Evolutionary conservation across 768 basidiomycete species (phyloP).

Genomic region (Crassisporium funariophilum): DNA sequence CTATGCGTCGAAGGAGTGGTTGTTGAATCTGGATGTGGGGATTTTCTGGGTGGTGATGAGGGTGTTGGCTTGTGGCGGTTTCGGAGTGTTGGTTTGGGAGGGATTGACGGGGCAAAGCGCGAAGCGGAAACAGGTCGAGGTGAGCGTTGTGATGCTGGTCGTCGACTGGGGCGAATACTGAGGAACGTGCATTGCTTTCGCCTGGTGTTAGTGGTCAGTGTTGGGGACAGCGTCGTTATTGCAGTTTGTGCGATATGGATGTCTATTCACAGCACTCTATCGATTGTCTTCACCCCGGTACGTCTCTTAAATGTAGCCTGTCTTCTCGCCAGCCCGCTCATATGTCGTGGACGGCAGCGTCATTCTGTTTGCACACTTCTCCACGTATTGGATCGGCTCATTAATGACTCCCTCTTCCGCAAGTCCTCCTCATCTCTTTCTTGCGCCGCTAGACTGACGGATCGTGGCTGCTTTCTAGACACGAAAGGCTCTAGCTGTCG

Average conservation of each 20-base stretch:
- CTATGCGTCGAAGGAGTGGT: slow-evolving; percentile 65
- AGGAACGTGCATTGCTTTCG: slow-evolving; percentile 45
- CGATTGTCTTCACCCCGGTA: slow-evolving; percentile 70
- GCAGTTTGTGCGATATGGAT: slow-evolving; percentile 68
- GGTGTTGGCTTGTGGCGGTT: slow-evolving; percentile 70
- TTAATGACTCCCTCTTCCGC: slow-evolving; percentile 52
- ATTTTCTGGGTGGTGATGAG: slow-evolving; percentile 79
- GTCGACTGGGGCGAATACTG: no score
- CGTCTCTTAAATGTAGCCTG: slow-evolving; percentile 17
- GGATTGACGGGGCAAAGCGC: slow-evolving; percentile 52
- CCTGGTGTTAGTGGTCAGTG: slow-evolving; percentile 63
- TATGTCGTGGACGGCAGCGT: slow-evolving; percentile 51
- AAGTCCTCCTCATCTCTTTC: slow-evolving; percentile 23
- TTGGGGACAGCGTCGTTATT: slow-evolving; percentile 67
- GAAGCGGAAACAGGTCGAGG: slow-evolving; percentile 39
- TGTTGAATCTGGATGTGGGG: slow-evolving; percentile 66
- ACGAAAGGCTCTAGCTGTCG: slow-evolving; percentile 49
- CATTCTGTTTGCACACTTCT: slow-evolving; percentile 69
- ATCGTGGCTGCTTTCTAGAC: slow-evolving; percentile 36
- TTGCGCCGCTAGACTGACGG: background rate
- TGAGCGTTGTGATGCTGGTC: no score
- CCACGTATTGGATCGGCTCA: slow-evolving; percentile 64
- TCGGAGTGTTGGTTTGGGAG: slow-evolving; percentile 66
- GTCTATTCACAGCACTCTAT: slow-evolving; percentile 68
- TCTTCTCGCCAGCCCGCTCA: slow-evolving; percentile 1